phyloP scores from a whole-genome alignment of 139 green algal species.

The Dunaliella sp. region DNA sequence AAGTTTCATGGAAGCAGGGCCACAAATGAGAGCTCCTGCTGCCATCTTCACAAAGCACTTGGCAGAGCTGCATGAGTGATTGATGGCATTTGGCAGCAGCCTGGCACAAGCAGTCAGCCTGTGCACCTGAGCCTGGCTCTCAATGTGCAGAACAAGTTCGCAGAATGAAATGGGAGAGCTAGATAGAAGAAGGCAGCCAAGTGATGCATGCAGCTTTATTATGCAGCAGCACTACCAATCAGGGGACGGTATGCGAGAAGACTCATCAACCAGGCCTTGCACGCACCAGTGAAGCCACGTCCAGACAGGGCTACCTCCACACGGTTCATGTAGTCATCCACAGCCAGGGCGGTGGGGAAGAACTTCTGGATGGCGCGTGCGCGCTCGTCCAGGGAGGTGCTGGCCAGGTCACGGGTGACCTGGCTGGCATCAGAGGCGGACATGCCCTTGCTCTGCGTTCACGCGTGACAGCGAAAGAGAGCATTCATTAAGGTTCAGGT shows the following conservation, averaged over 20 bases:
- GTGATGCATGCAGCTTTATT: not conserved
- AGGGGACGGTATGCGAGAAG: no score
- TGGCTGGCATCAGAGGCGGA: not conserved
- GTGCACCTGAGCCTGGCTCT: no score
- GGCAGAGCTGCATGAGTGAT: no score
- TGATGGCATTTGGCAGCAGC: no score
- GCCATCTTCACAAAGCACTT: no score
- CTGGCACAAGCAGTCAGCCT: no score
- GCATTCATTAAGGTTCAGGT: no score
- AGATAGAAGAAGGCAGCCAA: not conserved
- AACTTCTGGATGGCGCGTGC: conserved; percentile 32
- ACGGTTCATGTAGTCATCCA: conserved; percentile 80
- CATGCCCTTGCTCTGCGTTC: not conserved
- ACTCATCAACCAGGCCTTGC: no score
- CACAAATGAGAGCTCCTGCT: not conserved
- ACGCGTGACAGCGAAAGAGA: no score
- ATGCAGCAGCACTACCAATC: not conserved
- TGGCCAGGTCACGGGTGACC: not conserved
- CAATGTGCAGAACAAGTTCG: no score
- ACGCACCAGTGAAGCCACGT: conserved; percentile 70
- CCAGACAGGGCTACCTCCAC: conserved; percentile 63
- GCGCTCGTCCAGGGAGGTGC: conserved; percentile 7
- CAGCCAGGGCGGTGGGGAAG: conserved; percentile 65
- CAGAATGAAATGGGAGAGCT: no score
- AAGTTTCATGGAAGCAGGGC: not conserved